A percentile compares a stretch with the other conserved stretches of the same genome.
Evolutionary conservation across 306 rosid species (phyloP).

Genomic region (Dalbergia cultrata): DNA sequence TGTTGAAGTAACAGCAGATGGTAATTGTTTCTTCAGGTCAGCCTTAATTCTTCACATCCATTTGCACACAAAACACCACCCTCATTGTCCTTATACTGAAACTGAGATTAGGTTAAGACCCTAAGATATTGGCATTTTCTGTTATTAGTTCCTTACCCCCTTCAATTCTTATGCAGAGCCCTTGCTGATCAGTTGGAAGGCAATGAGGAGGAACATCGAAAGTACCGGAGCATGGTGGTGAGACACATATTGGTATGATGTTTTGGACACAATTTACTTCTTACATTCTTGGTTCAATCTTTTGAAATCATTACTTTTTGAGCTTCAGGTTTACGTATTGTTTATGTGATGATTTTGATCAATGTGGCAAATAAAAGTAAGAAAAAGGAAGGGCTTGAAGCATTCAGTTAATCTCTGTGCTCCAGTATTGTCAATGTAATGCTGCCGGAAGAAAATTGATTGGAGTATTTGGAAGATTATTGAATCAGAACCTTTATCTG

Average conservation of each 20-base stretch:
- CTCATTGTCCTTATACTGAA: slow-evolving; percentile 30
- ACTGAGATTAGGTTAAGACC: slow-evolving; percentile 31
- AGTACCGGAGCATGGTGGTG: slow-evolving; percentile 79
- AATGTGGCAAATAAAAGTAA: neutral
- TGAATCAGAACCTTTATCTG: slow-evolving; percentile 18
- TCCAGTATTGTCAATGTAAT: neutral
- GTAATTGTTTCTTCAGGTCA: slow-evolving; percentile 93
- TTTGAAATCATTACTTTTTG: neutral
- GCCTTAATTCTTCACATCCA: slow-evolving; percentile 43
- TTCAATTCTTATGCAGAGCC: slow-evolving; percentile 60
- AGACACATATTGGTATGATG: slow-evolving; percentile 74
- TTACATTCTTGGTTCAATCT: neutral
- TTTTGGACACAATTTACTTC: slow-evolving; percentile 21
- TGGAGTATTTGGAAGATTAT: slow-evolving; percentile 16
- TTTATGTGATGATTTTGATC: slow-evolving; percentile 22
- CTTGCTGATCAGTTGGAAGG: slow-evolving; percentile 90
- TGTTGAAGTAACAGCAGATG: slow-evolving; percentile 83
- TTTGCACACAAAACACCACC: slow-evolving; percentile 21
- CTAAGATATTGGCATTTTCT: slow-evolving; percentile 25
- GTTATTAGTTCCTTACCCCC: slow-evolving; percentile 20
- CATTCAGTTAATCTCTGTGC: neutral
- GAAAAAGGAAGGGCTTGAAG: slow-evolving; percentile 13
- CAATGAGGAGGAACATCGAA: slow-evolving; percentile 70
- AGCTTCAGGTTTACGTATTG: slow-evolving; percentile 21
- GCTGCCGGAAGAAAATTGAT: slow-evolving; percentile 14